Conservation (phyloP, 75 land plant genomes). For the Cunninghamia lanceolata region DNA sequence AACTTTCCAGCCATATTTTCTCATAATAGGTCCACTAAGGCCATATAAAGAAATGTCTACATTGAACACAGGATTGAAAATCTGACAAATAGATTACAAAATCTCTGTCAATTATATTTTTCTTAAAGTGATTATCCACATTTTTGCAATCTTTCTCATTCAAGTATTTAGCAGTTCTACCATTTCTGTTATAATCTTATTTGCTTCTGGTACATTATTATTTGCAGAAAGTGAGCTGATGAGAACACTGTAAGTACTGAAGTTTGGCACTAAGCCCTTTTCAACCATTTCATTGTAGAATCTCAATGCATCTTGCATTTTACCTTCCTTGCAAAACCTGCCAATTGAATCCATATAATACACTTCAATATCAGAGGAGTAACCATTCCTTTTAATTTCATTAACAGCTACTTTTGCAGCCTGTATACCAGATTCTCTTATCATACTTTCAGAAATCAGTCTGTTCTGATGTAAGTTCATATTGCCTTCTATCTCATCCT, state of each 20-base stretch:
- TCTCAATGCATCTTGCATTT: slow-evolving; percentile 42
- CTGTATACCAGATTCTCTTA: background rate
- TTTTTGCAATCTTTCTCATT: background rate
- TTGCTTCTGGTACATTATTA: slow-evolving; percentile 43
- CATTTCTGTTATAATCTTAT: slow-evolving; percentile 23
- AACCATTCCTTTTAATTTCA: slow-evolving; percentile 13
- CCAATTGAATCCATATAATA: slow-evolving; percentile 31
- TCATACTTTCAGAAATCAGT: background rate
- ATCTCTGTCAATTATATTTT: background rate
- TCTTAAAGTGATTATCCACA: background rate
- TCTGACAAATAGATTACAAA: background rate
- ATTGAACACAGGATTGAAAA: background rate
- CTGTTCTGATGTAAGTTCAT: background rate
- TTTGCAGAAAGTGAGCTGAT: slow-evolving; percentile 32
- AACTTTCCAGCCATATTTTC: background rate
- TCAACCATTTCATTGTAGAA: slow-evolving; percentile 13
- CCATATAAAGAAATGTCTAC: background rate
- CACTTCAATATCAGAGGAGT: background rate
- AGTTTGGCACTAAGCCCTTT: slow-evolving; percentile 14
- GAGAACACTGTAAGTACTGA: slow-evolving; percentile 27
- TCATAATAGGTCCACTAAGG: background rate
- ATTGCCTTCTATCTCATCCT: slow-evolving; percentile 1
- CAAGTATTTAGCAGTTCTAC: slow-evolving; percentile 4
- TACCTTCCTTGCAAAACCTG: slow-evolving; percentile 56
- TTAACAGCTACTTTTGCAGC: slow-evolving; percentile 26